Evolutionary conservation across 768 basidiomycete species (phyloP).

Genomic region (Suillus decipiens): DNA sequence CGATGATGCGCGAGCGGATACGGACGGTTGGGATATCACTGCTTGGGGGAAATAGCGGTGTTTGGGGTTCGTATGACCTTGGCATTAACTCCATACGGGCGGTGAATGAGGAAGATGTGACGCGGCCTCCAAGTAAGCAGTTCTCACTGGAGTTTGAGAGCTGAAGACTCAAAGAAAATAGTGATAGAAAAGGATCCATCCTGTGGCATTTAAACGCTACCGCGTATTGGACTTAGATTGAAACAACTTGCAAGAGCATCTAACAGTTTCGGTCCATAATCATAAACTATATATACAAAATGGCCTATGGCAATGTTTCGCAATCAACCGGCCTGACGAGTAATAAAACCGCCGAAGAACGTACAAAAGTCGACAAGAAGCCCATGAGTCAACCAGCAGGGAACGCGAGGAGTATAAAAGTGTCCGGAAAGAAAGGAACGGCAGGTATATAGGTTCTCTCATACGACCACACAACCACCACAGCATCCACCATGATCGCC

Average conservation of each 20-base stretch:
- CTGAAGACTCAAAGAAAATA: constrained; percentile 10
- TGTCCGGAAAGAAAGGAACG: constrained; percentile 10
- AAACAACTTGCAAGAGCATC: constrained; percentile 14
- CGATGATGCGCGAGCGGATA: constrained; percentile 74
- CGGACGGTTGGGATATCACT: constrained; percentile 86
- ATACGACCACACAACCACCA: constrained; percentile 63
- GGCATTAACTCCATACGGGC: constrained; percentile 80
- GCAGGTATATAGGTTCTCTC: constrained; percentile 17
- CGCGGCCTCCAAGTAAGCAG: constrained; percentile 32
- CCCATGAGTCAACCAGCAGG: constrained; percentile 11
- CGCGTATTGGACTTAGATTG: constrained; percentile 3
- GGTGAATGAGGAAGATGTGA: constrained; percentile 73
- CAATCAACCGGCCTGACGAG: constrained; percentile 13
- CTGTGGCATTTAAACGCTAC: constrained; percentile 21
- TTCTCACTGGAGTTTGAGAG: constrained; percentile 3
- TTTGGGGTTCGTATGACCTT: constrained; percentile 77
- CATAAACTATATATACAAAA: constrained; percentile 30
- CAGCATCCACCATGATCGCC: constrained; percentile 67
- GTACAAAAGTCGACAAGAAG: constrained; percentile 13
- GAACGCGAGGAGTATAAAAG: constrained; percentile 7
- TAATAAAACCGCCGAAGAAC: constrained; percentile 8
- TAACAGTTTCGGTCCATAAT: constrained; percentile 13
- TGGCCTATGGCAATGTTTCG: constrained; percentile 5
- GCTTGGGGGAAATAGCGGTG: constrained; percentile 79
- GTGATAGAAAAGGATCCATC: constrained; percentile 30